Conservation (phyloP, 2,329 filamentous ascomycete species). For the Drechslera avenae region DNA sequence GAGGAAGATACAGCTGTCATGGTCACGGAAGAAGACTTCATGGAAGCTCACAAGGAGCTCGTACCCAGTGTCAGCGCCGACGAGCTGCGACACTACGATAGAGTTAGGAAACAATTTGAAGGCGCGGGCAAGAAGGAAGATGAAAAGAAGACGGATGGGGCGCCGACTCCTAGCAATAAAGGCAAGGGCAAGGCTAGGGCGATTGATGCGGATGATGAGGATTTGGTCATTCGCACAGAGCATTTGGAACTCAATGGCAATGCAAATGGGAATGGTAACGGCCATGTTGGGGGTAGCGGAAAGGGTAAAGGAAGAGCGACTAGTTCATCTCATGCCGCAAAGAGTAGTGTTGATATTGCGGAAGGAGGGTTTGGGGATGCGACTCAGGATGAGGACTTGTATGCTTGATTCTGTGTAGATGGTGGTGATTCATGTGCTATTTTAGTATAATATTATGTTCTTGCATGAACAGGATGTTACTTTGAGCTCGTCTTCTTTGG, state of each 20-base stretch:
- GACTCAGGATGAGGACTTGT: conserved; percentile 52
- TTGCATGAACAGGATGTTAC: too few species aligned
- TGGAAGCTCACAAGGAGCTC: conserved; percentile 78
- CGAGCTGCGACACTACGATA: conserved; percentile 88
- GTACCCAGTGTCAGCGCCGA: conserved; percentile 93
- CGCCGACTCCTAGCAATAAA: conserved; percentile 14
- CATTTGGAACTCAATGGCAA: conserved; percentile 41
- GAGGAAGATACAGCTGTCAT: conserved; percentile 83
- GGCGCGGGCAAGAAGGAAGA: conserved; percentile 57
- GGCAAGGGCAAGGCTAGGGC: conserved; percentile 39
- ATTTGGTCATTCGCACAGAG: conserved; percentile 50
- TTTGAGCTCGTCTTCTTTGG: too few species aligned
- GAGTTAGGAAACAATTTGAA: conserved; percentile 83
- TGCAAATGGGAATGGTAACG: conserved; percentile 1
- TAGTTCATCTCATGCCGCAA: conserved; percentile 37
- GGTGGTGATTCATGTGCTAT: too few species aligned
- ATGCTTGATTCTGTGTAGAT: conserved; percentile 27
- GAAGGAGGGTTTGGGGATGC: conserved; percentile 48
- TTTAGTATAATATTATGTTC: not conserved
- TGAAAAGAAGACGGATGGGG: conserved; percentile 49
- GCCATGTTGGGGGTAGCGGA: conserved; percentile 16
- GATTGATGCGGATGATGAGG: conserved; percentile 47
- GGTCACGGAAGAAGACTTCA: conserved; percentile 88
- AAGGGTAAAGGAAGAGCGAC: conserved; percentile 47
- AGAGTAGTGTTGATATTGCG: conserved; percentile 43